phyloP scores from a whole-genome alignment of 345 rosid species.

The Gossypium rotundifolium region DNA sequence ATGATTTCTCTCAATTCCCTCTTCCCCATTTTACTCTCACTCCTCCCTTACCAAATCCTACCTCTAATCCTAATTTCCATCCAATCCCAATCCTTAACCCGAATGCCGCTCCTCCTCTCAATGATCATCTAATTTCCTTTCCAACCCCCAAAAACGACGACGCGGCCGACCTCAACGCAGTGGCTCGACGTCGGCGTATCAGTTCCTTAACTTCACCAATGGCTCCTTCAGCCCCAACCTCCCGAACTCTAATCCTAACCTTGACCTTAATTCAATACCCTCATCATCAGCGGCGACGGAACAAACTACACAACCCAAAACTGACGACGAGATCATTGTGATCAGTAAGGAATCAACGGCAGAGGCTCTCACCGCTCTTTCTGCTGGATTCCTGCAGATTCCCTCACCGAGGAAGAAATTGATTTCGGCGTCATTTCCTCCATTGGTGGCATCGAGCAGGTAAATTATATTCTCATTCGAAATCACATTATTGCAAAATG shows the following conservation, averaged over 20 bases:
- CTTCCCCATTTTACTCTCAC: conserved; percentile 33
- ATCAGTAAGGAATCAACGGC: conserved; percentile 84
- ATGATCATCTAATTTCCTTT: conserved; percentile 47
- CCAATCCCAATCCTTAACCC: conserved; percentile 28
- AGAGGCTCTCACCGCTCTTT: conserved; percentile 80
- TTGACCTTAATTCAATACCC: conserved; percentile 19
- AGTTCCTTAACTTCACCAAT: conserved; percentile 23
- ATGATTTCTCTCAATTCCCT: conserved; percentile 31
- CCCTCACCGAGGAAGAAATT: conserved; percentile 81
- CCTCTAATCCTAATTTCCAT: conserved; percentile 22
- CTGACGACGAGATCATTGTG: conserved; percentile 82
- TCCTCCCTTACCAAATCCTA: conserved; percentile 36
- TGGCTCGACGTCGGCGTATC: conserved; percentile 29
- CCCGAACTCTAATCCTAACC: conserved; percentile 18
- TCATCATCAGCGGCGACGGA: conserved; percentile 10
- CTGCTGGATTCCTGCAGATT: conserved; percentile 93
- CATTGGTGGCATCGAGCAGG: conserved; percentile 92
- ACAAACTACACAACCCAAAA: conserved; percentile 22
- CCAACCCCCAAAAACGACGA: conserved; percentile 74
- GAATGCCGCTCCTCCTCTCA: conserved; percentile 12
- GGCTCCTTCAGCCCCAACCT: conserved; percentile 7
- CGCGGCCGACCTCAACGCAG: conserved; percentile 79
- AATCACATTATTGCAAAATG: conserved; percentile 84
- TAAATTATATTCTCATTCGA: conserved; percentile 81
- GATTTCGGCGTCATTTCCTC: conserved; percentile 74